Conservation (phyloP, 2,329 filamentous ascomycete genomes). For the Aspergillus sp. region DNA sequence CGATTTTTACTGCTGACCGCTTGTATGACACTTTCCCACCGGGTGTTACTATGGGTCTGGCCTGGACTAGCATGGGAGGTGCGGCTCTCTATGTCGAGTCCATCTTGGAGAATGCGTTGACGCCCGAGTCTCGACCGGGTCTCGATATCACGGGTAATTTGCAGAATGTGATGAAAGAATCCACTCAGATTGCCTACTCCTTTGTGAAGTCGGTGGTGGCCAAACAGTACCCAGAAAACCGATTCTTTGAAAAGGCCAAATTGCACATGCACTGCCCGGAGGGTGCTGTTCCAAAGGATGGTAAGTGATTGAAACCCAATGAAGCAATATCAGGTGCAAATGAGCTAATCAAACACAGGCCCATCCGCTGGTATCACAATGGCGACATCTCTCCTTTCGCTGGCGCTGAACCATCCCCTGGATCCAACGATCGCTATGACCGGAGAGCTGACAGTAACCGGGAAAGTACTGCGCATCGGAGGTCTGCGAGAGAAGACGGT, state of each 20-base stretch:
- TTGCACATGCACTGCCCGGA: slow-evolving; percentile 96
- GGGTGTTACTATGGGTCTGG: slow-evolving; percentile 95
- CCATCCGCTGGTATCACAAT: slow-evolving; percentile 95
- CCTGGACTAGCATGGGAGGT: slow-evolving; percentile 96
- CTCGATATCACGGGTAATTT: slow-evolving; percentile 93
- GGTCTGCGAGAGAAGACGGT: slow-evolving; percentile 96
- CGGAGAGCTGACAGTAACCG: slow-evolving; percentile 92
- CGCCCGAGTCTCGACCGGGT: slow-evolving; percentile 69
- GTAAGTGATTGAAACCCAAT: slow-evolving; percentile 30
- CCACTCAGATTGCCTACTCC: slow-evolving; percentile 89
- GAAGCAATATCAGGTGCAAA: not conserved
- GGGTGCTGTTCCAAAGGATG: slow-evolving; percentile 93
- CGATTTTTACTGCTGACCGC: slow-evolving; percentile 91
- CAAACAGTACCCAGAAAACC: slow-evolving; percentile 80
- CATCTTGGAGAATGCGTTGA: slow-evolving; percentile 82
- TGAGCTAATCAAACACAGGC: slow-evolving; percentile 38
- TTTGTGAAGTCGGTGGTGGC: slow-evolving; percentile 90
- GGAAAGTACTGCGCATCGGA: slow-evolving; percentile 93
- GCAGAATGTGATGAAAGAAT: slow-evolving; percentile 98
- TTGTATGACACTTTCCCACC: slow-evolving; percentile 91
- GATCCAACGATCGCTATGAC: slow-evolving; percentile 95
- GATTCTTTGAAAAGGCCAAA: slow-evolving; percentile 94
- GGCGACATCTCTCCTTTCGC: slow-evolving; percentile 85
- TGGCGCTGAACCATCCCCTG: slow-evolving; percentile 76
- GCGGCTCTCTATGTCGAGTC: slow-evolving; percentile 97